Percentiles rank a stretch among this genome's conserved stretches.
Evolutionary conservation across 129 eudicot species (phyloP).

Genomic region (Oenanthe sinensis): DNA sequence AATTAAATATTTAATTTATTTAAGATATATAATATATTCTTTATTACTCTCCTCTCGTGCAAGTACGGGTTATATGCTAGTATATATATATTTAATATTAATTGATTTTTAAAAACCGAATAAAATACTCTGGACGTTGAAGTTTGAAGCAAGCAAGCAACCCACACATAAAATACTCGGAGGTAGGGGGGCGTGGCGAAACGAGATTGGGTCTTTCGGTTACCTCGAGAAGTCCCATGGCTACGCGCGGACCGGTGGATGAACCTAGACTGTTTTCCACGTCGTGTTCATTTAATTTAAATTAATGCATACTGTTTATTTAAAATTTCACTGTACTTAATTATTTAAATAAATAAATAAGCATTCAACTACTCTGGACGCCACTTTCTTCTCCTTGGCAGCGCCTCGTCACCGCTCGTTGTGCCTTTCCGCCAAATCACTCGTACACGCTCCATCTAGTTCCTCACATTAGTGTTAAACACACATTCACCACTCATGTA

Average conservation of each 20-base stretch:
- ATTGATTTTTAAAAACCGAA: too few species aligned
- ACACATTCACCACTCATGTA: too few species aligned
- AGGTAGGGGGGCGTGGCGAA: slow-evolving; percentile 9
- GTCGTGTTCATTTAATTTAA: neutral
- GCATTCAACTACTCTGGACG: neutral
- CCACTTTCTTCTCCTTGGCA: slow-evolving; percentile 10
- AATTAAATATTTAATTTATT: too few species aligned
- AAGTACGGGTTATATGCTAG: too few species aligned
- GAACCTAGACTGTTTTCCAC: slow-evolving; percentile 7
- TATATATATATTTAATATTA: too few species aligned
- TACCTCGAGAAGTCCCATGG: neutral
- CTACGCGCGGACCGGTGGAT: neutral
- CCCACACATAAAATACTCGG: neutral
- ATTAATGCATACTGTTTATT: neutral
- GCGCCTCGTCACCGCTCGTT: slow-evolving; percentile 48
- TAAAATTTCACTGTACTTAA: too few species aligned
- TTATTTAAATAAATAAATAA: neutral
- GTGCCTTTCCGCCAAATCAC: slow-evolving; percentile 16
- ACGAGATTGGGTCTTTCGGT: slow-evolving; percentile 6
- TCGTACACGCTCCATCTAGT: neutral
- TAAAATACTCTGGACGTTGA: too few species aligned
- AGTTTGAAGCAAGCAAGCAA: neutral
- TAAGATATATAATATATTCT: too few species aligned
- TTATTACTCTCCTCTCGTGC: too few species aligned
- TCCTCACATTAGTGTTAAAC: too few species aligned